Evolutionary conservation across 768 basidiomycete species (phyloP), one percentile per base, ranked within the genome.

Genomic region (Podaxis sp.): DNA sequence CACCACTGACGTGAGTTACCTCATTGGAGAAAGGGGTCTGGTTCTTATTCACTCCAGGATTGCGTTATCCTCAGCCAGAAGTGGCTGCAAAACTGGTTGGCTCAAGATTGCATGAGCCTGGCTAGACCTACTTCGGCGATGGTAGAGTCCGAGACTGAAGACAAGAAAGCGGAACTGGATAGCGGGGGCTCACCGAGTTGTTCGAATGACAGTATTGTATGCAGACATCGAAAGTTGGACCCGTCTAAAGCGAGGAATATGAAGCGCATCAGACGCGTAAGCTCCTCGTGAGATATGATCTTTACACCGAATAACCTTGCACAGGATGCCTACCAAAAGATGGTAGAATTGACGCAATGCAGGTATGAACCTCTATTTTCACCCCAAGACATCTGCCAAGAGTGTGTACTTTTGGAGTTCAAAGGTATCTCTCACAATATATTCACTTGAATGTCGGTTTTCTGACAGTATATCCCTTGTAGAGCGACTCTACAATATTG

Each of bases 401-500:
- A 71, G 32, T 94, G 92, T 68, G 83, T 90, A 5, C 66, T 74
- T 37, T 70, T 69, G 37, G 71, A 75, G 9, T 91, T 92, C 74
- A 69, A 69, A 67, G 90, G 91, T 87, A 67, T 63, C 66, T 52
- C 35, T 48, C 46, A 32, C 42, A 59, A 11, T 32, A 55, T 2
- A 37, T 21, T 44, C 61, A 16, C 25, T 42, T 35, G 36, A n/a
- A 9, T 42, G 18, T 27, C 3, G 36, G 27, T 63, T 60, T 50
- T 61, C 59, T 51, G 28, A 36, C 61, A 18, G 42, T 32, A 32
- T 9, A 9, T 9, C 32, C 32, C 50, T 28, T 50, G 42, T 61
- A 92, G 91, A 91, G 68, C 82, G 80, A 63, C 70, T 87, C 16
- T 93, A 93, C 70, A 81, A 83, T 63, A 75, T 82, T 16, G 79